Evolutionary conservation across 2,329 filamentous ascomycete species (phyloP).

Genomic region (Epichloe scottii): DNA sequence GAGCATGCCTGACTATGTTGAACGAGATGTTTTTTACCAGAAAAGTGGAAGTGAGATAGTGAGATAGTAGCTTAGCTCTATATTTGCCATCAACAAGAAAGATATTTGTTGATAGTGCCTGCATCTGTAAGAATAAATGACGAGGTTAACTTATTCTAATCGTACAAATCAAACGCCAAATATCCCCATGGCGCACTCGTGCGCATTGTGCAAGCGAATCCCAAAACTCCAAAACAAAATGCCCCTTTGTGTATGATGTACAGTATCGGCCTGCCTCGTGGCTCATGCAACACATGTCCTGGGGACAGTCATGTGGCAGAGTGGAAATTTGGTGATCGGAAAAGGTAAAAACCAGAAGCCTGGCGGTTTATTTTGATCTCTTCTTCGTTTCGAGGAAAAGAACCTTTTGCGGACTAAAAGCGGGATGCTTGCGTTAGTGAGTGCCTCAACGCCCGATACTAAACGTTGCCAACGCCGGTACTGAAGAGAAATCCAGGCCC

Average conservation of each 20-base stretch:
- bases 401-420: slow-evolving; percentile 80
- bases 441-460: not conserved
- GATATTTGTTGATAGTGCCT: not conserved
- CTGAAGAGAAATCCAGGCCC: slow-evolving; percentile 1
- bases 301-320: not conserved
- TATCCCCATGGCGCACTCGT: not conserved
- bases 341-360: not conserved
- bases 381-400: slow-evolving; percentile 91
- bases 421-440: not conserved
- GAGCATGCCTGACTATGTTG: not conserved
- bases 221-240: slow-evolving; percentile 19
- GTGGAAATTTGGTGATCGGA: not conserved
- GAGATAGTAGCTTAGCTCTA: slow-evolving; percentile 3
- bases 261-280: slow-evolving; percentile 7
- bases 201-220: slow-evolving; percentile 2
- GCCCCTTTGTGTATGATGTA: slow-evolving; percentile 17
- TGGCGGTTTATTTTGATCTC: slow-evolving; percentile 41
- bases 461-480: not conserved
- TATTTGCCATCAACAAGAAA: not conserved
- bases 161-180: not conserved
- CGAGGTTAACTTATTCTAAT: not conserved
- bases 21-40: not conserved
- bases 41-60: not conserved
- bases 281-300: not conserved
- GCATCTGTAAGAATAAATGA: not conserved